These are phyloP conservation scores for Penicillium sclerotiorum DNA, from an alignment of 2,329 filamentous ascomycete species.

Conservation along the genomic window DNA sequence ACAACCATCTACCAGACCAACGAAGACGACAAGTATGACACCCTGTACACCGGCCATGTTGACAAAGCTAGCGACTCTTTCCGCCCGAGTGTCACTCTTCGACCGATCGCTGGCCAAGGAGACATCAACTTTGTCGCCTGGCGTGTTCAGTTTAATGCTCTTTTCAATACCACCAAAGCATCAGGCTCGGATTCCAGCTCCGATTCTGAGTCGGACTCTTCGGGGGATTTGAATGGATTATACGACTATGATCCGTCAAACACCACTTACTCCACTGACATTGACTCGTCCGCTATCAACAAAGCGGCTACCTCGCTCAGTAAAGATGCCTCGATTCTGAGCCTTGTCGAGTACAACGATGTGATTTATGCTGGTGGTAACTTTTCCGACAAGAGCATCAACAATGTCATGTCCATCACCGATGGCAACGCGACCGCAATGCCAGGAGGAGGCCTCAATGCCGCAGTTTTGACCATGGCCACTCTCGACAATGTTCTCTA, in stretches of 20 bases:
- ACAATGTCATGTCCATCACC: conserved; percentile 77
- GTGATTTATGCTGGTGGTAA: conserved; percentile 79
- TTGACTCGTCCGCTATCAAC: conserved; percentile 74
- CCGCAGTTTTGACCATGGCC: conserved; percentile 72
- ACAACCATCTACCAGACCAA: conserved; percentile 84
- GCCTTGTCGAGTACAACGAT: conserved; percentile 66
- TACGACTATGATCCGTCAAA: conserved; percentile 79
- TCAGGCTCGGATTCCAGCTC: not conserved
- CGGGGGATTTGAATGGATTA: conserved; percentile 79
- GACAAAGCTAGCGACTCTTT: conserved; percentile 74
- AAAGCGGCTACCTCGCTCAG: conserved; percentile 72
- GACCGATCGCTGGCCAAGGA: conserved; percentile 63
- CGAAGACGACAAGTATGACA: conserved; percentile 94
- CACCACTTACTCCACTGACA: conserved; percentile 60
- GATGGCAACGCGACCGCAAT: conserved; percentile 64
- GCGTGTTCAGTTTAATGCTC: conserved; percentile 71
- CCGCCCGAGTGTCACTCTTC: conserved; percentile 76
- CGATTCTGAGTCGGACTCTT: not conserved
- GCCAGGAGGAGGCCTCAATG: conserved; percentile 75
- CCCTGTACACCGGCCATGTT: conserved; percentile 82
- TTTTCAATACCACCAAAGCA: conserved; percentile 53
- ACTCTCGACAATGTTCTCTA: conserved; percentile 69
- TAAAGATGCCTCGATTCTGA: conserved; percentile 67
- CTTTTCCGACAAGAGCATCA: conserved; percentile 69
- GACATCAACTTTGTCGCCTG: conserved; percentile 85